Evolutionary conservation across 441 rosid species (phyloP).

Genomic region (Pelargonium myrrhifolium): DNA sequence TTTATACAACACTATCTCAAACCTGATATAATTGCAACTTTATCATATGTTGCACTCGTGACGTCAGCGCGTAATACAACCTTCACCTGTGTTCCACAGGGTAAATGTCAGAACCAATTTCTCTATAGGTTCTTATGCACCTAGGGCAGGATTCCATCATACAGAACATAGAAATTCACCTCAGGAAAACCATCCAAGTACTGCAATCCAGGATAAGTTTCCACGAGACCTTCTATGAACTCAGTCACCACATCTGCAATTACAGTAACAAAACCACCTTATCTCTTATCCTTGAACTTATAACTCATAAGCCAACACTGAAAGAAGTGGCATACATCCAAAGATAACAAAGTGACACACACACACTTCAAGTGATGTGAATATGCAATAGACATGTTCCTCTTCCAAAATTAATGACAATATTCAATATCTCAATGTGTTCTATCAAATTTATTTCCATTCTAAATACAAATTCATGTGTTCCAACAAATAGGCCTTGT

Average conservation of each 20-base stretch:
- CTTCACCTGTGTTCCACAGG: slow-evolving; percentile 47
- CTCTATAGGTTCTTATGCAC: neutral
- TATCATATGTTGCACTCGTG: slow-evolving; percentile 50
- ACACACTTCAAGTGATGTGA: neutral
- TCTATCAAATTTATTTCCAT: neutral
- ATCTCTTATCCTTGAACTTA: neutral
- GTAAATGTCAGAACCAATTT: slow-evolving; percentile 6
- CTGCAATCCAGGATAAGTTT: slow-evolving; percentile 82
- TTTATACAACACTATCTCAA: slow-evolving; percentile 16
- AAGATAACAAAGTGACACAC: neutral
- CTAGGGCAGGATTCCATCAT: neutral
- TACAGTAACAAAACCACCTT: slow-evolving; percentile 10
- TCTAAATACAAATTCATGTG: neutral
- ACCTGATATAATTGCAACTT: slow-evolving; percentile 95
- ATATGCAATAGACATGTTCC: neutral
- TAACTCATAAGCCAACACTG: neutral
- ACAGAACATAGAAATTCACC: slow-evolving; percentile 30
- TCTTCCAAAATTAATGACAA: neutral
- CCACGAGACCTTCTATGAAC: slow-evolving; percentile 85
- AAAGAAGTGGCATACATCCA: too few relatives aligned
- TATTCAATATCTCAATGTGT: slow-evolving; percentile 1
- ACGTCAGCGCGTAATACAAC: slow-evolving; percentile 92
- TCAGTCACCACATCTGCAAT: slow-evolving; percentile 85
- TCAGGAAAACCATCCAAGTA: slow-evolving; percentile 90
- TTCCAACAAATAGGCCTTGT: neutral